Conservation (phyloP, 495 filamentous ascomycete genomes). For the Lophiostoma macrostomum region DNA sequence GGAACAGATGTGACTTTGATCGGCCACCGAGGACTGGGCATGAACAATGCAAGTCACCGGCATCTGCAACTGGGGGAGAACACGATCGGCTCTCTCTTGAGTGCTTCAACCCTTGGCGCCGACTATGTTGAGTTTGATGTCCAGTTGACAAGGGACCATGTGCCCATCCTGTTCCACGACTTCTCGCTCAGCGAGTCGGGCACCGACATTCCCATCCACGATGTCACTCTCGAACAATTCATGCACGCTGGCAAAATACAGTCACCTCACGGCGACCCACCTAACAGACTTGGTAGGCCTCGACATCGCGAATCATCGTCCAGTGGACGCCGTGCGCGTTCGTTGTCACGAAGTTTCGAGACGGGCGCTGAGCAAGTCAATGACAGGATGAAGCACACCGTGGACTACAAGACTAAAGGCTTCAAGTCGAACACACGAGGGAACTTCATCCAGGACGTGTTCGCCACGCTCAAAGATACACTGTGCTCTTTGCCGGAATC, state of each 20-base stretch:
- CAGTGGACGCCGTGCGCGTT: not conserved
- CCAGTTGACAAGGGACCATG: no score
- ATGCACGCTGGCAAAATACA: constrained; percentile 6
- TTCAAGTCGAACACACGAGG: constrained; percentile 14
- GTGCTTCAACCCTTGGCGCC: no score
- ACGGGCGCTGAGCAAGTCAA: constrained; percentile 5
- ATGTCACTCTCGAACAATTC: constrained; percentile 10
- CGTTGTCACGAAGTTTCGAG: constrained; percentile 1
- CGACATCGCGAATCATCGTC: not conserved
- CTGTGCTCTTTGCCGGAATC: constrained; percentile 5
- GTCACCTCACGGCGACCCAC: constrained; percentile 4
- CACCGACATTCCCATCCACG: constrained; percentile 13
- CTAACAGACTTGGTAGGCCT: not conserved
- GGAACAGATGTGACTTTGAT: no score
- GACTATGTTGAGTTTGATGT: no score
- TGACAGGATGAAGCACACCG: constrained; percentile 12
- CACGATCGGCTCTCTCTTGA: no score
- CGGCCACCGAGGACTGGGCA: no score
- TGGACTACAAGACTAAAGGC: constrained; percentile 10
- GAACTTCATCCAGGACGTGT: constrained; percentile 5
- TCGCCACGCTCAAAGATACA: constrained; percentile 9
- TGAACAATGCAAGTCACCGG: no score
- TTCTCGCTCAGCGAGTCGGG: no score
- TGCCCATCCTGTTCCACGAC: no score
- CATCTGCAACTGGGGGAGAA: no score